phyloP scores from a whole-genome alignment of 495 filamentous ascomycete genomes.

The Penicillium mononematosum region DNA sequence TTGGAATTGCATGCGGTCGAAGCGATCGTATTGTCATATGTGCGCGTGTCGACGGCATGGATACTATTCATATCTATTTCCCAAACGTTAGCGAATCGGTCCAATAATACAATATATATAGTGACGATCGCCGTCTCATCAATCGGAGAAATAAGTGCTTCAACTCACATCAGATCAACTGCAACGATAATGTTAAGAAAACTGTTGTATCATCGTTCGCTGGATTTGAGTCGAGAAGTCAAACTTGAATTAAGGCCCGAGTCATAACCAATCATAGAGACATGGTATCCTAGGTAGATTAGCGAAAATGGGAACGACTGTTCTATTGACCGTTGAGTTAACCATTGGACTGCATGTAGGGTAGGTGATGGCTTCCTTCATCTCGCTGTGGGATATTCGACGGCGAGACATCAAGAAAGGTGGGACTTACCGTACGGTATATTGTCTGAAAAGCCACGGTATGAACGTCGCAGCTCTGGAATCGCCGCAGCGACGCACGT shows the following conservation, averaged over 20 bases:
- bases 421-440: too few species aligned
- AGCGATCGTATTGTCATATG: not conserved
- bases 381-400: too few species aligned
- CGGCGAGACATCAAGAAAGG: too few species aligned
- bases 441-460: too few species aligned
- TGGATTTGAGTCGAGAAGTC: not conserved
- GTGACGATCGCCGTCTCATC: too few species aligned
- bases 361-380: too few species aligned
- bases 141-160: too few species aligned
- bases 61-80: not conserved
- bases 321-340: too few species aligned
- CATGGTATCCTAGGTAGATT: not conserved
- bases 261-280: not conserved
- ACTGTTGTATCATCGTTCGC: not conserved
- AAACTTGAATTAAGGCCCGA: not conserved
- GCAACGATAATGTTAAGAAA: not conserved
- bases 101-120: not conserved
- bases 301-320: too few species aligned
- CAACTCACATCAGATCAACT: not conserved
- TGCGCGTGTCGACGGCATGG: not conserved
- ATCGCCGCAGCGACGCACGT: too few species aligned
- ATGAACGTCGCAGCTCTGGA: too few species aligned
- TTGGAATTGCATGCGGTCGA: not conserved
- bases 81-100: not conserved
- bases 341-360: too few species aligned